phyloP scores from a whole-genome alignment of 2,329 filamentous ascomycete genomes.

The Diaporthe caulivora region DNA sequence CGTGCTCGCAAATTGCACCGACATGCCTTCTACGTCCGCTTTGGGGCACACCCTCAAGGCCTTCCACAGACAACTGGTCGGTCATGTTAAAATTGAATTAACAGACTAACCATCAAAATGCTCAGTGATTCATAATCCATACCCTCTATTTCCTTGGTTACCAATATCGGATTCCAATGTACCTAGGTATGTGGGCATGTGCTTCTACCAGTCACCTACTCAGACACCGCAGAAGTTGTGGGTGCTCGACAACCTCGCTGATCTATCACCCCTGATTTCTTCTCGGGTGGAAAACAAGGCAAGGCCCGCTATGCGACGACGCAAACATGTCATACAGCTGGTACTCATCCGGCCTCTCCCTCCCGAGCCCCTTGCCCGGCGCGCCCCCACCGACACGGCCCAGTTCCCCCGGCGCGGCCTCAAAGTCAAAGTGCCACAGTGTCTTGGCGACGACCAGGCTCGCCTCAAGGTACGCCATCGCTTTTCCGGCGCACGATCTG shows the following conservation, averaged over 20 bases:
- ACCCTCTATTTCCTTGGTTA: no score
- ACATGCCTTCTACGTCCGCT: no score
- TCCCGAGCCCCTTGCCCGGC: neutral
- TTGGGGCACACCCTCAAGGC: no score
- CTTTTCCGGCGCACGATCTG: slow-evolving; percentile 14
- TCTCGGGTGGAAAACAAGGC: slow-evolving; percentile 5
- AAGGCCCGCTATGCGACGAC: slow-evolving; percentile 11
- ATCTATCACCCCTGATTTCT: neutral
- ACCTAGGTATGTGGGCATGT: neutral
- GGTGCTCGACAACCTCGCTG: neutral
- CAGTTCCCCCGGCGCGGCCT: neutral
- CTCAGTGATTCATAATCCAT: no score
- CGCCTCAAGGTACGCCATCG: slow-evolving; percentile 28
- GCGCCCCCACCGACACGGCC: neutral
- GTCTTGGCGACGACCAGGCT: slow-evolving; percentile 24
- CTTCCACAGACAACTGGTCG: no score
- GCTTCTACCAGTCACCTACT: neutral
- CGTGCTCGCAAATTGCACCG: no score
- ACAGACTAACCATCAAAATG: no score
- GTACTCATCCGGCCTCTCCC: slow-evolving; percentile 23
- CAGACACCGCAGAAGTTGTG: neutral
- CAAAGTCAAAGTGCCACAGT: slow-evolving; percentile 26
- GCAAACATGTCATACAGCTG: slow-evolving; percentile 22
- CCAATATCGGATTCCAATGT: no score
- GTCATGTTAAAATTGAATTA: no score